These are phyloP conservation scores for Tetrapyrgos nigripes DNA, from an alignment of 1,284 basidiomycete genomes.

Conservation along the genomic window DNA sequence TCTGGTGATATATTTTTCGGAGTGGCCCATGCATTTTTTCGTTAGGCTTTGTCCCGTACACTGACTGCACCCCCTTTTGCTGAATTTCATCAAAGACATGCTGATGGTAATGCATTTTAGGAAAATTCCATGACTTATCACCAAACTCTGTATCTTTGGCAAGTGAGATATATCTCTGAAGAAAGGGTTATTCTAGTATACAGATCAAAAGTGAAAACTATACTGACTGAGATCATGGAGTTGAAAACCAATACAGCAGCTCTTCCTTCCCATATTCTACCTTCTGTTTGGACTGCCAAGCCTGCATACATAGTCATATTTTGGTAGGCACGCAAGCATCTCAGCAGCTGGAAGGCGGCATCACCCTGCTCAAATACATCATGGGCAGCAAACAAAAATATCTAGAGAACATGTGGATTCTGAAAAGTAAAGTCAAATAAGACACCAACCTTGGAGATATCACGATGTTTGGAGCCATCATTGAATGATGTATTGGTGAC, in stretches of 20 bases:
- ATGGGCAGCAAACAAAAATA: slow-evolving; percentile 35
- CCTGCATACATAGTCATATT: slow-evolving; percentile 35
- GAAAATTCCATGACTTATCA: no score
- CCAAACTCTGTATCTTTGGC: no score
- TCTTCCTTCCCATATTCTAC: slow-evolving; percentile 31
- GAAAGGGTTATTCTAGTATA: background rate
- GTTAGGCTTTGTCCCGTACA: slow-evolving; percentile 28
- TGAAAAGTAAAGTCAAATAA: background rate
- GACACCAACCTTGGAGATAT: slow-evolving; percentile 42
- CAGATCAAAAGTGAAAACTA: slow-evolving; percentile 8
- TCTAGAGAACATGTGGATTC: slow-evolving; percentile 20
- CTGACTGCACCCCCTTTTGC: slow-evolving; percentile 26
- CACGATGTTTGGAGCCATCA: slow-evolving; percentile 44
- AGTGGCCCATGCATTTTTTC: slow-evolving; percentile 26
- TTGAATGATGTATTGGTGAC: slow-evolving; percentile 36
- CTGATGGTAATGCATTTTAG: no score
- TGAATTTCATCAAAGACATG: no score
- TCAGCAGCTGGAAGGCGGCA: slow-evolving; percentile 29
- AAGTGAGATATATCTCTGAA: no score
- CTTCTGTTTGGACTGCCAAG: slow-evolving; percentile 37
- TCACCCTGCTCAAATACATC: slow-evolving; percentile 21
- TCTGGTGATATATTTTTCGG: slow-evolving; percentile 4
- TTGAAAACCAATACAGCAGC: slow-evolving; percentile 26
- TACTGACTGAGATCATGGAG: slow-evolving; percentile 25
- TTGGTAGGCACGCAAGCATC: slow-evolving; percentile 34